phyloP scores from a whole-genome alignment of 2,329 filamentous ascomycete genomes.

The Fonsecaea nubica region DNA sequence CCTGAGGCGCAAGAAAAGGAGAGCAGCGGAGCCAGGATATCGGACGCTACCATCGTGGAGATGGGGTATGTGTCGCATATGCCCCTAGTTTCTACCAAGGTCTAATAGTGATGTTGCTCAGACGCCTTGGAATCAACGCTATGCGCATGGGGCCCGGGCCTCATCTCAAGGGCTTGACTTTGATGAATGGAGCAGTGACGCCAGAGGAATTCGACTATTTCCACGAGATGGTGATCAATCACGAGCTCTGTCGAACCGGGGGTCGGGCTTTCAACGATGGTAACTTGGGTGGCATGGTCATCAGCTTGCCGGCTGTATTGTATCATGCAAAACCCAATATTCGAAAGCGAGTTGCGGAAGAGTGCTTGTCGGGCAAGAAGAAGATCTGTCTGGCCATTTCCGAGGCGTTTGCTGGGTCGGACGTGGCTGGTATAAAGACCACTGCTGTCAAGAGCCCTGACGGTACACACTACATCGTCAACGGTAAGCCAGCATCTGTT shows the following conservation, averaged over 20 bases:
- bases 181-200: constrained; percentile 31
- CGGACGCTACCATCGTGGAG: constrained; percentile 27
- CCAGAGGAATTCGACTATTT: constrained; percentile 73
- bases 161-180: constrained; percentile 29
- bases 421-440: constrained; percentile 69
- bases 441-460: constrained; percentile 65
- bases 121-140: constrained; percentile 33
- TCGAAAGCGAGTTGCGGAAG: constrained; percentile 70
- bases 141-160: constrained; percentile 37
- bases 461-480: constrained; percentile 63
- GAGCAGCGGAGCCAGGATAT: constrained; percentile 26
- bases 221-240: constrained; percentile 71
- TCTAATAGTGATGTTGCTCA: constrained; percentile 10
- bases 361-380: constrained; percentile 69
- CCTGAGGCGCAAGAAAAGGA: constrained; percentile 39
- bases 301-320: constrained; percentile 67
- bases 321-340: constrained; percentile 68
- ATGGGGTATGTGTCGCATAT: constrained; percentile 23
- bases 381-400: constrained; percentile 77
- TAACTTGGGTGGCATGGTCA: constrained; percentile 63
- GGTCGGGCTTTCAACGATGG: constrained; percentile 26
- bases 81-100: background rate
- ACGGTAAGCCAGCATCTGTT: constrained; percentile 74
- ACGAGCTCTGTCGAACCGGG: constrained; percentile 73
- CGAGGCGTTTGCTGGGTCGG: constrained; percentile 68